Evolutionary conservation across 108 stramenopile genomes (phyloP).

Genomic region (Nitzschia putrida): DNA sequence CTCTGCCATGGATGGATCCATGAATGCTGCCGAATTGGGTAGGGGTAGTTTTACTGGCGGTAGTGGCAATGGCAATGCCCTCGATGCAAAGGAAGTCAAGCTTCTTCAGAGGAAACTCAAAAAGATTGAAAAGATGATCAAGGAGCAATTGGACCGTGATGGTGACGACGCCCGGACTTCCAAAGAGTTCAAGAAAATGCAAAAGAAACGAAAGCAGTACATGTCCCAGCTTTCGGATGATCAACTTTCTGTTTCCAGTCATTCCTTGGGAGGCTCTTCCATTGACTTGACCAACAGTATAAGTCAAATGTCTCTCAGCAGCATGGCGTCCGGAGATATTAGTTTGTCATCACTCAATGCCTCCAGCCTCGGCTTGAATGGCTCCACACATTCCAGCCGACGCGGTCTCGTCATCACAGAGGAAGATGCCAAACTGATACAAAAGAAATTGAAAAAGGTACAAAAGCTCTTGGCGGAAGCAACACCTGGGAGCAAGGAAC

Average conservation of each 20-base stretch:
- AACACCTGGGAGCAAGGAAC: slow-evolving; percentile 17
- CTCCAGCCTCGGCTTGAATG: neutral
- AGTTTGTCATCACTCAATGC: neutral
- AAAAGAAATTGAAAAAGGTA: slow-evolving; percentile 36
- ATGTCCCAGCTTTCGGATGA: slow-evolving; percentile 11
- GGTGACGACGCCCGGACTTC: slow-evolving; percentile 9
- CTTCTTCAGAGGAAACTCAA: slow-evolving; percentile 20
- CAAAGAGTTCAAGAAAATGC: slow-evolving; percentile 32
- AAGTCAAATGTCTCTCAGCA: neutral
- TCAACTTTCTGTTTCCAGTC: slow-evolving; percentile 1
- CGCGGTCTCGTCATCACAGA: neutral
- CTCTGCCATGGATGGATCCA: too few relatives aligned
- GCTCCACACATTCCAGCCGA: neutral
- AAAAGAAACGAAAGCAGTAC: slow-evolving; percentile 31
- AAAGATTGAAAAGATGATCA: slow-evolving; percentile 31
- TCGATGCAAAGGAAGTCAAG: neutral
- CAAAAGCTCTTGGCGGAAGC: slow-evolving; percentile 17
- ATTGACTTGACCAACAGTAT: neutral
- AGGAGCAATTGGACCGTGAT: neutral
- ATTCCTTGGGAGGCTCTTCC: neutral
- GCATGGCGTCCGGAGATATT: neutral
- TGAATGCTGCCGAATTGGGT: neutral
- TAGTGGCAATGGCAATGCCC: neutral
- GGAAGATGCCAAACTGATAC: slow-evolving; percentile 4
- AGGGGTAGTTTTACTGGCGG: neutral